Percentiles rank a stretch among this genome's conserved stretches.
These are phyloP conservation scores for Globisporangium spinosum DNA, from an alignment of 352 stramenopile species.

Conservation along the genomic window DNA sequence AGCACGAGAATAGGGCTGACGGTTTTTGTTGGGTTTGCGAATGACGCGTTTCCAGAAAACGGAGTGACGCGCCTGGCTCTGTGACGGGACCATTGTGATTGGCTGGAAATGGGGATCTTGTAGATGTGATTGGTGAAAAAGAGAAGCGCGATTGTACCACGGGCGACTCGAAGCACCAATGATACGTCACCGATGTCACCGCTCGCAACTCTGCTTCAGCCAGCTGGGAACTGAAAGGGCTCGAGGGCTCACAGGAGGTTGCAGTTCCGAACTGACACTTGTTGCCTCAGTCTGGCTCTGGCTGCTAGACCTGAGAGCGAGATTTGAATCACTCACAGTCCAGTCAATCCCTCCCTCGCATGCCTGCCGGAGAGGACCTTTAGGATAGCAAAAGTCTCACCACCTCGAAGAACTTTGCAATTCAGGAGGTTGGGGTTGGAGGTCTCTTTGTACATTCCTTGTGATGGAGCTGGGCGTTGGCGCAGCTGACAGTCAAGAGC, in stretches of 20 bases:
- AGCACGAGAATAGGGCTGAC: not conserved
- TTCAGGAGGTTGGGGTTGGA: not conserved
- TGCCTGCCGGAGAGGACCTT: not conserved
- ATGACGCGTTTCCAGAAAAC: slow-evolving; percentile 7
- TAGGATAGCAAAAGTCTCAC: not conserved
- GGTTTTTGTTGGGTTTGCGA: not conserved
- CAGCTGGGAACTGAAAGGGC: not conserved
- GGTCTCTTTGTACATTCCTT: not conserved
- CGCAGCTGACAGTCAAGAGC: too few relatives aligned
- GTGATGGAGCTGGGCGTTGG: too few relatives aligned
- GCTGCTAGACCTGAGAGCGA: not conserved
- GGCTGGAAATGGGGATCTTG: not conserved
- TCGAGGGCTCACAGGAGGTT: not conserved
- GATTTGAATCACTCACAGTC: not conserved
- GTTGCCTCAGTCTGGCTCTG: not conserved
- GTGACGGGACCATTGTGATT: not conserved
- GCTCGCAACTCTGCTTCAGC: slow-evolving; percentile 4
- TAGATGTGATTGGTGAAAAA: slow-evolving; percentile 1
- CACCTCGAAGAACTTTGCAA: not conserved
- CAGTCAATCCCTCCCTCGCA: not conserved
- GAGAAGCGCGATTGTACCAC: not conserved
- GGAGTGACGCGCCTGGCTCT: slow-evolving; percentile 11
- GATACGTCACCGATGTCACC: slow-evolving; percentile 17
- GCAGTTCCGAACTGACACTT: not conserved
- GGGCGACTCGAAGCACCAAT: slow-evolving; percentile 6